phyloP scores from a whole-genome alignment of 768 basidiomycete genomes.

The Melanogaster broomeanus region DNA sequence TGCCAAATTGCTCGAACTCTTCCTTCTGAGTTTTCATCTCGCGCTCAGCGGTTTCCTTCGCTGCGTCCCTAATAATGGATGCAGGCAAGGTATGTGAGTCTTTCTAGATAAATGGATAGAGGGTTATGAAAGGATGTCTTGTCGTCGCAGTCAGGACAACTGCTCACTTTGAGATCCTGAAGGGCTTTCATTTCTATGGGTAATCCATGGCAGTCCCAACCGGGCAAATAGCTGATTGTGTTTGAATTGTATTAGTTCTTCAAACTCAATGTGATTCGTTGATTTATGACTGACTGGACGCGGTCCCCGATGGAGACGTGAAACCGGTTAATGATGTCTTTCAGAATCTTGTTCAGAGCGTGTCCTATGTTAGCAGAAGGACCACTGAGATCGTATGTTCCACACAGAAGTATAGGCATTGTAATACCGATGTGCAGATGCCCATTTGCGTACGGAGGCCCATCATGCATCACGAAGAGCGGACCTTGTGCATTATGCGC shows the following conservation, averaged over 20 bases:
- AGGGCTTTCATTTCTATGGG: constrained; percentile 96
- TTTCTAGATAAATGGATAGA: constrained; percentile 38
- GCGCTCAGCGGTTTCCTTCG: constrained; percentile 67
- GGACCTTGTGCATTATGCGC: constrained; percentile 64
- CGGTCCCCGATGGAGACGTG: constrained; percentile 74
- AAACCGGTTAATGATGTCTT: constrained; percentile 93
- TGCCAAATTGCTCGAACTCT: constrained; percentile 79
- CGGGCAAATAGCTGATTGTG: constrained; percentile 79
- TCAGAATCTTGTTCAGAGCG: constrained; percentile 93
- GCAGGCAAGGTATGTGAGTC: constrained; percentile 60
- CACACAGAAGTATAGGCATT: background rate
- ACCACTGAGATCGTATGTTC: background rate
- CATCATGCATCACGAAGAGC: constrained; percentile 88
- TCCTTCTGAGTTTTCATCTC: constrained; percentile 75
- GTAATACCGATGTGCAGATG: constrained; percentile 87
- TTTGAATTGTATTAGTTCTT: constrained; percentile 1
- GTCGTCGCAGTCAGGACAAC: background rate
- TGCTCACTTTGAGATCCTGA: constrained; percentile 66
- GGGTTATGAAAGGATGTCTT: background rate
- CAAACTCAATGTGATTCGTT: background rate
- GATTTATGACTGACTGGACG: constrained; percentile 65
- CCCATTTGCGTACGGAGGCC: constrained; percentile 97
- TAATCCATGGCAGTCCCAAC: constrained; percentile 98
- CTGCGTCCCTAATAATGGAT: constrained; percentile 64
- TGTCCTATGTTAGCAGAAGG: constrained; percentile 59